Conservation (phyloP, 805 yeast genomes). For the Kazachstania africana region DNA sequence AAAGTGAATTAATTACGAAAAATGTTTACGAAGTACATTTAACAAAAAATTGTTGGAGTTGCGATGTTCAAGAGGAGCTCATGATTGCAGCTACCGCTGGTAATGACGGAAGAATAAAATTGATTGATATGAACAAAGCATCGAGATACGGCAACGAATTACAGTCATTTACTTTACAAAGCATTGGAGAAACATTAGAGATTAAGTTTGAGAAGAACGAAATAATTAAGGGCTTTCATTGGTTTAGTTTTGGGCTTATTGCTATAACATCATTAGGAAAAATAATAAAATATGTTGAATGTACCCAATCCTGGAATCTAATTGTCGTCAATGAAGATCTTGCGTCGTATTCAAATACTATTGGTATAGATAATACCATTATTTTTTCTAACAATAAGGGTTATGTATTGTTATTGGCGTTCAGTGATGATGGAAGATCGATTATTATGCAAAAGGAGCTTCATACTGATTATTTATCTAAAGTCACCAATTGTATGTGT, state of each 20-base stretch:
- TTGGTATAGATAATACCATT: conserved; percentile 29
- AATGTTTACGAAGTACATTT: conserved; percentile 55
- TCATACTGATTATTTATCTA: conserved; percentile 25
- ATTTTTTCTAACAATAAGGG: conserved; percentile 31
- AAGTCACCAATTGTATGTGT: conserved; percentile 40
- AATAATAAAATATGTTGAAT: conserved; percentile 25
- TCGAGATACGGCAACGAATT: conserved; percentile 24
- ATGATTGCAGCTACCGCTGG: conserved; percentile 74
- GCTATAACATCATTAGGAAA: conserved; percentile 52
- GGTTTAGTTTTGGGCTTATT: conserved; percentile 35
- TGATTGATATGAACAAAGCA: conserved; percentile 39
- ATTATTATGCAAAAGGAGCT: conserved; percentile 14
- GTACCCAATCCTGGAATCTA: conserved; percentile 20
- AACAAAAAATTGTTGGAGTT: conserved; percentile 84
- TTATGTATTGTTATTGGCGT: conserved; percentile 32
- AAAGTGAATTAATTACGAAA: conserved; percentile 13
- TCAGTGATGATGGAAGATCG: conserved; percentile 27
- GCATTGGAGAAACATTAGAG: conserved; percentile 24
- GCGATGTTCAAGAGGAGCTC: conserved; percentile 38
- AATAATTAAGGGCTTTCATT: conserved; percentile 47
- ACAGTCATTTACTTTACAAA: conserved; percentile 19
- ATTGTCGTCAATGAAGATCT: conserved; percentile 19
- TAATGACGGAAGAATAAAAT: conserved; percentile 74
- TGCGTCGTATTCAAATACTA: conserved; percentile 32
- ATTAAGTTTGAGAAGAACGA: conserved; percentile 35